Percentiles rank a stretch among this genome's conserved stretches.
Evolutionary conservation across 2,329 filamentous ascomycete species (phyloP).

Genomic region (Dactylonectria macrodidyma): DNA sequence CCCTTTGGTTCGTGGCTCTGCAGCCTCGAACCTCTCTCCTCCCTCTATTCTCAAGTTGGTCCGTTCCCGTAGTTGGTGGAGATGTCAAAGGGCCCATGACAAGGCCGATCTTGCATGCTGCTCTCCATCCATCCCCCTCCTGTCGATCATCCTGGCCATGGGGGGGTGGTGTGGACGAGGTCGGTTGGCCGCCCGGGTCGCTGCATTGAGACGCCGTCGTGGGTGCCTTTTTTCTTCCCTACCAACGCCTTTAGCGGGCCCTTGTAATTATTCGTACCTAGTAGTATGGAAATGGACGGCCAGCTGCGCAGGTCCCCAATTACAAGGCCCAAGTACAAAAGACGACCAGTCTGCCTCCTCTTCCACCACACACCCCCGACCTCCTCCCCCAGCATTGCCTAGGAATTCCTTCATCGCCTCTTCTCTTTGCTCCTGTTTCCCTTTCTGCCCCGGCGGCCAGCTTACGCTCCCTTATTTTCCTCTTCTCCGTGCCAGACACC

Average conservation of each 20-base stretch:
- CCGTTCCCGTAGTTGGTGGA: neutral
- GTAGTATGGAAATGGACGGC: too few relatives aligned
- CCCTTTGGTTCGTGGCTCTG: neutral
- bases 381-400: constrained; percentile 41
- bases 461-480: constrained; percentile 27
- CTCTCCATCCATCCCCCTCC: constrained; percentile 16
- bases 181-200: constrained; percentile 7
- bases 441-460: constrained; percentile 29
- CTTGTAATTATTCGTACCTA: too few relatives aligned
- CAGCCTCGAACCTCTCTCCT: neutral
- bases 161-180: neutral
- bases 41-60: too few relatives aligned
- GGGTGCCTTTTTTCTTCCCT: neutral
- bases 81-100: constrained; percentile 13
- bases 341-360: constrained; percentile 37
- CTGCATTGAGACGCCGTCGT: neutral
- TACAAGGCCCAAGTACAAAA: constrained; percentile 40
- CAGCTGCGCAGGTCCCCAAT: too few relatives aligned
- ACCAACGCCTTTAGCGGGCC: too few relatives aligned
- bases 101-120: constrained; percentile 30
- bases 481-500: constrained; percentile 9
- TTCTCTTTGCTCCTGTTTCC: constrained; percentile 35
- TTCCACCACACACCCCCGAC: constrained; percentile 17
- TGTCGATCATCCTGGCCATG: constrained; percentile 20
- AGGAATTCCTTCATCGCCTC: constrained; percentile 41